Conservation (phyloP, 176 grass and related monocot genomes). For the Guadua angustifolia region DNA sequence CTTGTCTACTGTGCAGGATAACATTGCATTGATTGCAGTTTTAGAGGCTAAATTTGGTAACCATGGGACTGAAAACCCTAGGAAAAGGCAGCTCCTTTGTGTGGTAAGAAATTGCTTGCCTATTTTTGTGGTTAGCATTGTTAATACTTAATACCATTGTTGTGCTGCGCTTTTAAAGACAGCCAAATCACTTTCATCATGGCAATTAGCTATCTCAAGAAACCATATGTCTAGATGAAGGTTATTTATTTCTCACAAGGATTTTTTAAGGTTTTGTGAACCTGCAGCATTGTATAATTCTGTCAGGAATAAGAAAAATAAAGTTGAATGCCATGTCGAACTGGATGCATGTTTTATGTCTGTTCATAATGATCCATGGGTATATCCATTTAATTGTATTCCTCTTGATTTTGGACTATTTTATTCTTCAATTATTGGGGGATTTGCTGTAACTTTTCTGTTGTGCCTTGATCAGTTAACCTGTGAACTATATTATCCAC, state of each 20-base stretch:
- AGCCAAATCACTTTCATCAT: conserved; percentile 2
- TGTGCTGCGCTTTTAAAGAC: conserved; percentile 34
- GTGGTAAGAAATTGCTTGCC: conserved; percentile 57
- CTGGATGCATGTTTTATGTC: not conserved
- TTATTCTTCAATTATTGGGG: not conserved
- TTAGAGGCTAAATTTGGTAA: conserved; percentile 80
- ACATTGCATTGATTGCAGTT: conserved; percentile 86
- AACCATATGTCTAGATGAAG: conserved; percentile 26
- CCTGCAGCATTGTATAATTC: not conserved
- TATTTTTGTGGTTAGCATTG: not conserved
- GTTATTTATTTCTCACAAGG: too few species aligned
- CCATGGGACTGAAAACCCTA: conserved; percentile 72
- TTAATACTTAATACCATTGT: not conserved
- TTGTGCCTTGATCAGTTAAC: not conserved
- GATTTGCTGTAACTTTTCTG: not conserved
- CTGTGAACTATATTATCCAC: not conserved
- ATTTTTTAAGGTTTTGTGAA: conserved; percentile 16
- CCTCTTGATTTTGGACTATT: not conserved
- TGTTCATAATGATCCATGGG: conserved; percentile 4
- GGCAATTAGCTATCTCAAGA: too few species aligned
- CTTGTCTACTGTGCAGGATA: conserved; percentile 61
- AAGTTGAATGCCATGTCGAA: not conserved
- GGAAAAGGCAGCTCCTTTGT: conserved; percentile 88
- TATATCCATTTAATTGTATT: not conserved
- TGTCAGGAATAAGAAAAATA: conserved; percentile 6